phyloP scores from a whole-genome alignment of 2,329 filamentous ascomycete genomes.

The Fusarium luffae region DNA sequence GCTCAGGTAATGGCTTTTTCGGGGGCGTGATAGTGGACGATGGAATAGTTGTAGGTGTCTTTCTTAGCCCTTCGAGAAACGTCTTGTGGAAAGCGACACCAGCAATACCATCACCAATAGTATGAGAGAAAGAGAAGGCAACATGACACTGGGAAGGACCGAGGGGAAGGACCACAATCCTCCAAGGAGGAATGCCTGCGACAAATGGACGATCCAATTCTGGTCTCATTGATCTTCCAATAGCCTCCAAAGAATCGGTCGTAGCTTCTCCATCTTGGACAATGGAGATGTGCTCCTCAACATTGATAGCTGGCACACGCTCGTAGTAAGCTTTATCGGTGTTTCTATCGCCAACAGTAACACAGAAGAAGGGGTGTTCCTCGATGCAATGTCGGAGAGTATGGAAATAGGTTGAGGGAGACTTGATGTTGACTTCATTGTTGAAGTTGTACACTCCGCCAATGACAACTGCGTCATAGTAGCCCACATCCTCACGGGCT shows the following conservation, averaged over 20 bases:
- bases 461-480: conserved; percentile 40
- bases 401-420: conserved; percentile 21
- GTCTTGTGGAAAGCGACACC: conserved; percentile 40
- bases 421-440: background rate
- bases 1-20: conserved; percentile 11
- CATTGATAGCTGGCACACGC: conserved; percentile 25
- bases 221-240: conserved; percentile 22
- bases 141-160: conserved; percentile 25
- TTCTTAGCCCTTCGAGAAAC: conserved; percentile 28
- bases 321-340: conserved; percentile 41
- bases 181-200: conserved; percentile 38
- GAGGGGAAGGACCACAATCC: conserved; percentile 35
- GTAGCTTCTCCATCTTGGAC: background rate
- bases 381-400: conserved; percentile 35
- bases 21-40: conserved; percentile 8
- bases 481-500: conserved; percentile 37
- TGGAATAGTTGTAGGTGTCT: background rate
- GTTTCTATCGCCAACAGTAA: conserved; percentile 30
- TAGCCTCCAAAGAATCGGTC: background rate
- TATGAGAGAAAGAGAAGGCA: conserved; percentile 40
- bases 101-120: conserved; percentile 40
- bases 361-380: conserved; percentile 36
- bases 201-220: conserved; percentile 34
- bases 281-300: conserved; percentile 37
- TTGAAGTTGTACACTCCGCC: conserved; percentile 37